Evolutionary conservation across 495 filamentous ascomycete genomes (phyloP).

Genomic region (Saxophila tyrrhenica): DNA sequence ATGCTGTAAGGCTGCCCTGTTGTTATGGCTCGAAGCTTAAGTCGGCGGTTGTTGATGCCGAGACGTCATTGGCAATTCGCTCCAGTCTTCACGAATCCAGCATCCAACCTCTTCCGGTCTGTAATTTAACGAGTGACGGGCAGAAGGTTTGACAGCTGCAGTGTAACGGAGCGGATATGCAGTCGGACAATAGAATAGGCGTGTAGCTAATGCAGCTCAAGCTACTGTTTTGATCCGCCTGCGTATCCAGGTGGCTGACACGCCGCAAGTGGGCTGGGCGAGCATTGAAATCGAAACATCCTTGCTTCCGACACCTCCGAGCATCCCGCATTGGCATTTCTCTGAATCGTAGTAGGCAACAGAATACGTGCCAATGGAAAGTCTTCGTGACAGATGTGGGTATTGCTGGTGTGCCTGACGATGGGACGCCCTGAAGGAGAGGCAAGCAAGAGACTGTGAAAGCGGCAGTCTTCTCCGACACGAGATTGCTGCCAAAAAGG

Average conservation of each 20-base stretch:
- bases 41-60: neutral
- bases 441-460: too few relatives aligned
- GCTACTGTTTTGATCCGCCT: neutral
- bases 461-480: too few relatives aligned
- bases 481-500: too few relatives aligned
- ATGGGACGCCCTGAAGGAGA: too few relatives aligned
- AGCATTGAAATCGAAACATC: neutral
- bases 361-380: neutral
- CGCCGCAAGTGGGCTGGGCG: too few relatives aligned
- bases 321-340: neutral
- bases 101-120: too few relatives aligned
- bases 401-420: neutral
- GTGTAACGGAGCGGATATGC: neutral
- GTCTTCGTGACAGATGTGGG: too few relatives aligned
- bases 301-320: neutral
- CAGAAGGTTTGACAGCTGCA: neutral
- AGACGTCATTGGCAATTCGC: neutral
- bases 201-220: neutral
- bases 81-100: too few relatives aligned
- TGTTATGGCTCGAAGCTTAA: neutral
- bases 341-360: neutral
- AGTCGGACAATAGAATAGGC: too few relatives aligned
- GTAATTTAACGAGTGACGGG: neutral
- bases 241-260: neutral
- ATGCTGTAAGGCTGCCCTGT: too few relatives aligned